Base-by-base conservation (phyloP, 78 protist species). In the Tieghemostelium lacteum region DNA sequence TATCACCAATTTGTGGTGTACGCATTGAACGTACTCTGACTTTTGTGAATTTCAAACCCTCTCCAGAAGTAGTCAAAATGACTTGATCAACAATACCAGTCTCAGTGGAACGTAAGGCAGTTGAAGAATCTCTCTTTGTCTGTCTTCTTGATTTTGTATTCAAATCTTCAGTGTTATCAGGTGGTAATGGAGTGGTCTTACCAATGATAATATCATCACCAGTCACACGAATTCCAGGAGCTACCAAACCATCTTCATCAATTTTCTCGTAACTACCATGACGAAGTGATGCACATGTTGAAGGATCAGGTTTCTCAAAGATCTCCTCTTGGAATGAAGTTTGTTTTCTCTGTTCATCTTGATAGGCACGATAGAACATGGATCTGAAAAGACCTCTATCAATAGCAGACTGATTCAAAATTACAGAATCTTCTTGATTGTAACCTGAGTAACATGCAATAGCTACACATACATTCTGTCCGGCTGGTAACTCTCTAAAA, bases 391-490 rank as follows among this genome's bases (percentile, higher is more conserved):
- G 49, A 50, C 99, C 99, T 26, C 99, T 96, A 75, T 99, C 99
- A 57, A 99, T 94, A 14, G 99, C 34, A 17, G 98, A 92, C 55
- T 96, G 98, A 92, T 93, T 98, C 96, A 99, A 74, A 66, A 99
- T 97, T 37, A 99, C 58, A 19, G 99, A 98, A 76, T 99, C 99
- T 87, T 99, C 99, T 91, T 99, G 99, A 94, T 99, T 99, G 97
- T 98, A 99, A 7, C 99, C 99, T 10, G 99, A 70, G 95, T 99
- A 98, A 89, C 98, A 96, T 12, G 94, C 75, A 86, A 99, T 97
- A 29, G 99, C 99, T 0, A 97, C 99, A 45, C 98, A 73, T 39
- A 98, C 99, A 88, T 99, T 99, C 66, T 95, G 97, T 62, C 99
- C 99, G 0, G 99, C 98, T 0, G 99, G 99, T 64, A 99, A 75